Conservation (phyloP, 768 basidiomycete species). For the Suillus alpinus region DNA sequence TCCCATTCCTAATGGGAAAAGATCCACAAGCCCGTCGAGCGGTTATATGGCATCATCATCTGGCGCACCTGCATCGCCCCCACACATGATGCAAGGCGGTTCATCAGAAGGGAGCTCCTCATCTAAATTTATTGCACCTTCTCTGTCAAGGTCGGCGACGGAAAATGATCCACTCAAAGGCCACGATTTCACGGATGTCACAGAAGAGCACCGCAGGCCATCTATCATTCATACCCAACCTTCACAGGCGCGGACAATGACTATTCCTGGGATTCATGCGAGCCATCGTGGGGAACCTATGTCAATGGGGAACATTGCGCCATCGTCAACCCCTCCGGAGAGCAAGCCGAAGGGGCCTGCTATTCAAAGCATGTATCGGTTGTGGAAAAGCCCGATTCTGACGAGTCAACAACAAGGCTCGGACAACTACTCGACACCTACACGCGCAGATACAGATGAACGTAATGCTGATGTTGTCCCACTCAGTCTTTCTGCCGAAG, state of each 20-base stretch:
- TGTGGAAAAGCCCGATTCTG: constrained; percentile 61
- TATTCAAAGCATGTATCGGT: constrained; percentile 67
- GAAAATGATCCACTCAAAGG: constrained; percentile 31
- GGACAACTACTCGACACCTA: constrained; percentile 11
- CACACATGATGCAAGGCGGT: constrained; percentile 13
- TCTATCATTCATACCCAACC: constrained; percentile 74
- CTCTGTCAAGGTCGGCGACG: constrained; percentile 36
- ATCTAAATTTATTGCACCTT: constrained; percentile 25
- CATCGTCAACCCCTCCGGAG: constrained; percentile 38
- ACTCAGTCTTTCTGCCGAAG: constrained; percentile 23
- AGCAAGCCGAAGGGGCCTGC: constrained; percentile 45
- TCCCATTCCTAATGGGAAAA: constrained; percentile 26
- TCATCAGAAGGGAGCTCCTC: constrained; percentile 23
- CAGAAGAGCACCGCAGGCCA: constrained; percentile 28
- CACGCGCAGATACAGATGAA: constrained; percentile 15
- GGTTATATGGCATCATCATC: constrained; percentile 24
- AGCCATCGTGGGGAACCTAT: constrained; percentile 83
- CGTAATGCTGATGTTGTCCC: constrained; percentile 30
- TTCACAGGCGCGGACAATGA: constrained; percentile 72
- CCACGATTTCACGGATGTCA: constrained; percentile 29
- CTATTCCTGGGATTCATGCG: constrained; percentile 83
- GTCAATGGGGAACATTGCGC: constrained; percentile 76
- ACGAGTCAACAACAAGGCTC: constrained; percentile 23
- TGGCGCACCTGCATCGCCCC: constrained; percentile 23
- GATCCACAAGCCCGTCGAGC: constrained; percentile 26